A percentile compares a stretch with the other conserved stretches of the same genome.
These are phyloP conservation scores for Athelia sp. DNA, from an alignment of 1,284 basidiomycete genomes.

Conservation along the genomic window DNA sequence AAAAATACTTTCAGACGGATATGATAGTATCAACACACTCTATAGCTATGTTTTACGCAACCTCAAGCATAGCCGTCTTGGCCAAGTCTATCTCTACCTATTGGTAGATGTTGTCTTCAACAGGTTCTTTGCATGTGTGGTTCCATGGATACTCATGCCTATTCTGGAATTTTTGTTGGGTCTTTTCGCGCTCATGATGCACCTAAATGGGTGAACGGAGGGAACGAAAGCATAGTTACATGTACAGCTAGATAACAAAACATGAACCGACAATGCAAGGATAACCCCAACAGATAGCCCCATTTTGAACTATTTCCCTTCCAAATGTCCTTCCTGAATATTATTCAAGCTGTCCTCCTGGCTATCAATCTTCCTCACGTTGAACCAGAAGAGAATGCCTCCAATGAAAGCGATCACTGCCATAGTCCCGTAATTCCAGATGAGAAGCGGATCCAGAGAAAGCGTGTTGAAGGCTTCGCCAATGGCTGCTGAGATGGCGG, in stretches of 20 bases:
- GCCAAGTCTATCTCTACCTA: no score
- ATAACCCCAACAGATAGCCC: not conserved
- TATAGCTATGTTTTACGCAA: no score
- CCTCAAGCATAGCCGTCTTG: no score
- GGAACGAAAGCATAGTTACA: no score
- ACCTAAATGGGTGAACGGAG: no score
- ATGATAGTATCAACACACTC: no score
- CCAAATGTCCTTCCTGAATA: slow-evolving; percentile 34
- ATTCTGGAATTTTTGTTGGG: no score
- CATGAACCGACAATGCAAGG: not conserved
- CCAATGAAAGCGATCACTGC: slow-evolving; percentile 35
- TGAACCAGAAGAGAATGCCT: slow-evolving; percentile 53
- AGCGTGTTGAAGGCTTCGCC: slow-evolving; percentile 64
- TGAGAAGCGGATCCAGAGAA: slow-evolving; percentile 43
- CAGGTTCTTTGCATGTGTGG: no score
- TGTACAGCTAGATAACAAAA: not conserved
- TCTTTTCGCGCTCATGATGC: no score
- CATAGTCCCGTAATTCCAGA: slow-evolving; percentile 51
- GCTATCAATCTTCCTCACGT: slow-evolving; percentile 54
- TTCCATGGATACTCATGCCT: no score
- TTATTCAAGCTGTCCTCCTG: slow-evolving; percentile 60
- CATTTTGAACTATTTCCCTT: slow-evolving; percentile 2
- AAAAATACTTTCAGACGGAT: slow-evolving; percentile 72
- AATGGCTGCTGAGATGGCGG: slow-evolving; percentile 59
- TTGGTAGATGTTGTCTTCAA: no score